Evolutionary conservation across 1,139 yeast genomes (phyloP).

Genomic region (Geotrichum klebahnii): DNA sequence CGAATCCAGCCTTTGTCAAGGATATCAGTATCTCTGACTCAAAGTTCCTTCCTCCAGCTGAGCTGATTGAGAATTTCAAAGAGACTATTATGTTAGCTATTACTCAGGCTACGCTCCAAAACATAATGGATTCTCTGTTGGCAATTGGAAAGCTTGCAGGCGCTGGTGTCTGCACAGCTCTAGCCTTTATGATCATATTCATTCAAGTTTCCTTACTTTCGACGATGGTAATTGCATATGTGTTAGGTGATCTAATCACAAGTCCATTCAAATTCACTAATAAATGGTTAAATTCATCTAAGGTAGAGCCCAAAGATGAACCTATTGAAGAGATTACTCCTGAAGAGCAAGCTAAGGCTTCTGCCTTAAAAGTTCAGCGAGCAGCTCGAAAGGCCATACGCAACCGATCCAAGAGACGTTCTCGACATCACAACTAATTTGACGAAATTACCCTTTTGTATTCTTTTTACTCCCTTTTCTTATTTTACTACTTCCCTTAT

Average conservation of each 20-base stretch:
- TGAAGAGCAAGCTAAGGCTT: slow-evolving; percentile 10
- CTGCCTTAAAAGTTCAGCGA: slow-evolving; percentile 14
- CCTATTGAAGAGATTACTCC: background rate
- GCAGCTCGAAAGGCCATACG: slow-evolving; percentile 18
- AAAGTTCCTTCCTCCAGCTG: slow-evolving; percentile 30
- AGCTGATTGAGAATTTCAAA: slow-evolving; percentile 27
- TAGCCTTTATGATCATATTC: slow-evolving; percentile 28
- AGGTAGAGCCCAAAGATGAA: background rate
- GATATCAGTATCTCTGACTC: slow-evolving; percentile 12
- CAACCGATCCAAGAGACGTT: slow-evolving; percentile 11
- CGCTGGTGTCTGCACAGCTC: slow-evolving; percentile 22
- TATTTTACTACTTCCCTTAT: background rate
- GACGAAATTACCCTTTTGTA: background rate
- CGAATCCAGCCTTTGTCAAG: slow-evolving; percentile 18
- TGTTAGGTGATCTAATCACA: slow-evolving; percentile 30
- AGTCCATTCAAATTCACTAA: slow-evolving; percentile 7
- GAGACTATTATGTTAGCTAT: slow-evolving; percentile 7
- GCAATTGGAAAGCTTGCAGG: slow-evolving; percentile 9
- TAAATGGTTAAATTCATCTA: background rate
- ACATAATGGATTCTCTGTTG: slow-evolving; percentile 3
- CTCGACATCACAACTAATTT: background rate
- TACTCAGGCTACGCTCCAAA: slow-evolving; percentile 3
- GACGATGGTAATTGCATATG: slow-evolving; percentile 32
- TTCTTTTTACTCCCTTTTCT: background rate
- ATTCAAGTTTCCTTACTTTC: slow-evolving; percentile 32